A percentile compares a stretch with the other conserved stretches of the same genome.
phyloP scores from a whole-genome alignment of 176 grass and related monocot genomes.

The Chloris gayana region DNA sequence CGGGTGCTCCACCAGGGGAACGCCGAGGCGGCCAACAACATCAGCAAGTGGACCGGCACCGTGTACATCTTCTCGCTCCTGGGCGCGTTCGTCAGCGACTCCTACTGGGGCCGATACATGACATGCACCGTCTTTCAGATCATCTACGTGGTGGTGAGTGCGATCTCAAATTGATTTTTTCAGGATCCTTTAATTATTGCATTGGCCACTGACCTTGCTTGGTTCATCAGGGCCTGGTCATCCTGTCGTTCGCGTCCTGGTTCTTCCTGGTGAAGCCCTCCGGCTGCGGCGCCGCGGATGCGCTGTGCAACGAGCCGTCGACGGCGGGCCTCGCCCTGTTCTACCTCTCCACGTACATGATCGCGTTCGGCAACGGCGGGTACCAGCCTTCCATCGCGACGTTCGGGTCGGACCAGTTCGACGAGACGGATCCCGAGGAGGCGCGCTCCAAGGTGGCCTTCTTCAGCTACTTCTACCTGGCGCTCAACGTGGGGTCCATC shows the following conservation, averaged over 20 bases:
- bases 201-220: background rate
- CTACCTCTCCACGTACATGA: constrained; percentile 88
- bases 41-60: constrained; percentile 92
- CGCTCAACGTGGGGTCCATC: constrained; percentile 78
- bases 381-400: constrained; percentile 88
- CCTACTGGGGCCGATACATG: constrained; percentile 88
- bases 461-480: constrained; percentile 94
- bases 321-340: constrained; percentile 54
- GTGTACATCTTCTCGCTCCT: constrained; percentile 90
- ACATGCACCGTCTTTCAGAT: constrained; percentile 81
- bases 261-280: constrained; percentile 73
- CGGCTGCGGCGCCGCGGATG: constrained; percentile 56
- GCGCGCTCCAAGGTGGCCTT: constrained; percentile 69
- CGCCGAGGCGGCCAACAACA: constrained; percentile 75
- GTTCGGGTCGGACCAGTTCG: constrained; percentile 86
- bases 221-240: constrained; percentile 54
- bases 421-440: constrained; percentile 72
- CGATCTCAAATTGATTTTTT: too few species aligned
- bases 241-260: constrained; percentile 71
- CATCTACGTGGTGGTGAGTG: constrained; percentile 79
- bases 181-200: background rate
- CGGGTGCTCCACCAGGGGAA: constrained; percentile 69
- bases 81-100: constrained; percentile 88
- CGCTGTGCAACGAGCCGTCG: constrained; percentile 54
- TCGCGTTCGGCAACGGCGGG: constrained; percentile 86